Conservation (phyloP, 805 yeast species). For the Yarrowia osloensis region DNA sequence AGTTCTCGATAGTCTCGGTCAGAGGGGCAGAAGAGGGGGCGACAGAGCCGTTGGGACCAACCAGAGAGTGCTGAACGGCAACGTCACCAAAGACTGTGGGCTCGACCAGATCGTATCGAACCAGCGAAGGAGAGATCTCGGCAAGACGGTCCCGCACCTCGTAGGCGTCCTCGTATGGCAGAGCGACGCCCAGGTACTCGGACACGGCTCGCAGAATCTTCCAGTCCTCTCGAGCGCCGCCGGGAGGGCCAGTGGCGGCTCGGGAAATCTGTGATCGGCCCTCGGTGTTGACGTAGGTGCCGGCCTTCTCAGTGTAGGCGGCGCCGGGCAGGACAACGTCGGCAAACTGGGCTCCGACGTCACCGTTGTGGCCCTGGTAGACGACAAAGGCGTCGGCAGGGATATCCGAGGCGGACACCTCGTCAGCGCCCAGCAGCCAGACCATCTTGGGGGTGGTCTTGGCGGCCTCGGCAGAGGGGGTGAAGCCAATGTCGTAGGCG, state of each 20-base stretch:
- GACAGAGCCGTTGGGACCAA: constrained; percentile 44
- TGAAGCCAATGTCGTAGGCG: constrained; percentile 82
- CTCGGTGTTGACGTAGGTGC: constrained; percentile 85
- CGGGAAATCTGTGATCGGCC: constrained; percentile 84
- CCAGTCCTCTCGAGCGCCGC: constrained; percentile 92
- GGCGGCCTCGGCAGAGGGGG: constrained; percentile 52
- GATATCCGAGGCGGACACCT: constrained; percentile 63
- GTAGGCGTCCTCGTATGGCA: constrained; percentile 75
- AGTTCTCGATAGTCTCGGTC: constrained; percentile 74
- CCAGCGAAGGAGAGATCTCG: constrained; percentile 78
- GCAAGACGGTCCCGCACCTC: constrained; percentile 68
- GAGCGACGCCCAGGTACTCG: constrained; percentile 67
- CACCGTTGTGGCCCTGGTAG: constrained; percentile 93
- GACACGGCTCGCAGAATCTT: constrained; percentile 79
- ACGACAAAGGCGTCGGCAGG: constrained; percentile 86
- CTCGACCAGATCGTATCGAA: constrained; percentile 74
- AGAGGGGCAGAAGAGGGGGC: constrained; percentile 53
- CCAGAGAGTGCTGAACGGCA: constrained; percentile 53
- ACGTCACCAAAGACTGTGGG: constrained; percentile 58
- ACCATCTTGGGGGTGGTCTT: constrained; percentile 65
- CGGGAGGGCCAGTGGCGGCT: constrained; percentile 87
- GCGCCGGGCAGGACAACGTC: constrained; percentile 85
- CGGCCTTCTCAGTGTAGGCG: constrained; percentile 85
- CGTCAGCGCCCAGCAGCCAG: constrained; percentile 84
- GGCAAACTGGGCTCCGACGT: constrained; percentile 81